Base-by-base conservation (phyloP, 768 basidiomycete species). In the Paxillus involutus region DNA sequence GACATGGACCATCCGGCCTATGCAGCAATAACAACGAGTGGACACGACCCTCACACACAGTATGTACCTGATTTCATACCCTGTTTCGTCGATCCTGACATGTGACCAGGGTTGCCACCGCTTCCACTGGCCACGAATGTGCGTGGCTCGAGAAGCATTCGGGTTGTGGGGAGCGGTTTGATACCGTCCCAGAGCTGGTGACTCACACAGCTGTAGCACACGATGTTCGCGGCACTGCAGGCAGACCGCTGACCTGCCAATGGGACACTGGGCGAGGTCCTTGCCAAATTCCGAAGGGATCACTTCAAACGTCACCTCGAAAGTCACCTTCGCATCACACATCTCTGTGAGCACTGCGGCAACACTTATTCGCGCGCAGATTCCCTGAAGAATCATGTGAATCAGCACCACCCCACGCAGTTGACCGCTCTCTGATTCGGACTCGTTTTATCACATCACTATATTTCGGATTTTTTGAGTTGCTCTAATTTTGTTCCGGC, bases 341-440 rank as follows among this genome's bases (percentile, higher is more conserved):
- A 49, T 12, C 0, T 8, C 13, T 64, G 58, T 39, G 5, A 16
- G 0, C 32, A n/a, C 3, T 62, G 55, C 13, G 26, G 11, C 2
- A 56, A 45, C 19, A 0, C 3, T 0, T 66, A 49, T 17, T 60
- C 58, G 6, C 51, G 59, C 1, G 16, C 1, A 0, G 60, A 62
- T 26, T 21, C 53, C 0, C 17, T 59, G 45, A 58, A 46, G 2
- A 26, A 32, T 0, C 66, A 60, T 21, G 0, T 6, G 5, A 62
- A 10, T 47, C 39, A 43, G 8, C 4, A 16, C 3, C 52, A 63
- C 6, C 45, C 4, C 30, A 52, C 11, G 14, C 1, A 36, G 19
- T 29, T 6, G 26, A 37, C 11, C 11, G 32, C 32, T 7, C 8
- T 11, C 32, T 32, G 9, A 32, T 6, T 32, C 8, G 32, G 32